Conservation (phyloP, 2,329 filamentous ascomycete species). For the Huntiella abstrusa region DNA sequence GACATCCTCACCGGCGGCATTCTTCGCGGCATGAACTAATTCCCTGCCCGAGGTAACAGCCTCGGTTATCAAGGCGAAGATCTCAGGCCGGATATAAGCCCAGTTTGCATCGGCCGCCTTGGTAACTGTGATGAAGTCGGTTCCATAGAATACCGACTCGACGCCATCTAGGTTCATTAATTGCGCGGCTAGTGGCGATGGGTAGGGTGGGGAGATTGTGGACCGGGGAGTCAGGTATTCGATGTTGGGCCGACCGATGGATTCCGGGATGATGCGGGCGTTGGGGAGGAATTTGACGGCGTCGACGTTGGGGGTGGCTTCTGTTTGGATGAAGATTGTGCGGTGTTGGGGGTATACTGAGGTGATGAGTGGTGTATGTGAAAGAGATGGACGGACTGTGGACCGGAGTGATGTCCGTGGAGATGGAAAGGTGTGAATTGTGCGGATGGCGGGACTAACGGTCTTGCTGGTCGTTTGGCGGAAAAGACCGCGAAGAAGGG, state of each 20-base stretch:
- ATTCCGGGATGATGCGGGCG: constrained; percentile 60
- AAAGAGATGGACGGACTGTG: constrained; percentile 8
- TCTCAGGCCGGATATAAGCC: constrained; percentile 87
- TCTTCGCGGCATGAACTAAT: constrained; percentile 55
- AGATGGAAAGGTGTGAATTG: neutral
- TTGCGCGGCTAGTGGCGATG: constrained; percentile 76
- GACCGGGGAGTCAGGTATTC: constrained; percentile 83
- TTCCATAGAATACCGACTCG: constrained; percentile 83
- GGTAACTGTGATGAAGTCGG: constrained; percentile 91
- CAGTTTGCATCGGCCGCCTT: constrained; percentile 78
- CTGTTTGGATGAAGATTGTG: constrained; percentile 95
- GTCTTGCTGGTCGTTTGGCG: constrained; percentile 1
- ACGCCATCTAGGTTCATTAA: constrained; percentile 89
- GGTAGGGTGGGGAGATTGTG: constrained; percentile 73
- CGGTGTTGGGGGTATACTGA: constrained; percentile 26
- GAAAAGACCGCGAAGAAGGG: constrained; percentile 8
- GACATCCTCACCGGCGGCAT: constrained; percentile 30
- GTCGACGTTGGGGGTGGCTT: constrained; percentile 84
- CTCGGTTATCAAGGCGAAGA: constrained; percentile 90
- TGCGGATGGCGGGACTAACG: neutral
- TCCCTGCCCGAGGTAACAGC: constrained; percentile 66
- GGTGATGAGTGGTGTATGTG: constrained; percentile 14
- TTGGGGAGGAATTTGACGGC: constrained; percentile 94
- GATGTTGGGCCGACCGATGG: constrained; percentile 56
- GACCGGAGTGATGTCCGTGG: constrained; percentile 11